Evolutionary conservation across 1,139 yeast genomes (phyloP).

Genomic region (Geotrichum fermentans): DNA sequence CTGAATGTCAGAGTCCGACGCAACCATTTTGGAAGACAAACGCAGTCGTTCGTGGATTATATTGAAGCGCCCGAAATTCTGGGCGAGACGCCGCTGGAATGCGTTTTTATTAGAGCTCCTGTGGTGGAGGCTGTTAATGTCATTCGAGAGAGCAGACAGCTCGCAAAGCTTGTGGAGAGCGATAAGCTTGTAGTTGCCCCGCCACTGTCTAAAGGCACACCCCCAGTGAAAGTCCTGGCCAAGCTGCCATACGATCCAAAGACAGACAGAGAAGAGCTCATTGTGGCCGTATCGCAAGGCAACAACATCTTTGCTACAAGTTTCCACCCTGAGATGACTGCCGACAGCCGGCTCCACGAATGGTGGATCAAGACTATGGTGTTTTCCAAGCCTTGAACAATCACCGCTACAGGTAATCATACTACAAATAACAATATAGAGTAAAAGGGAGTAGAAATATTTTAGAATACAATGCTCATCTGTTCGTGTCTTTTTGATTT

Average conservation of each 20-base stretch:
- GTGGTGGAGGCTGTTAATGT: slow-evolving; percentile 46
- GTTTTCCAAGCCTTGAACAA: background rate
- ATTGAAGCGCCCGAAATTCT: slow-evolving; percentile 51
- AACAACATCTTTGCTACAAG: slow-evolving; percentile 60
- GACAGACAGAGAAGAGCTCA: slow-evolving; percentile 21
- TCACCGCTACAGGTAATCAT: background rate
- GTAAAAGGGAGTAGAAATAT: no score
- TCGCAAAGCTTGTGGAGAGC: background rate
- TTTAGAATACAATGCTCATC: background rate
- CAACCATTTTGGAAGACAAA: slow-evolving; percentile 77
- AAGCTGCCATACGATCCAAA: slow-evolving; percentile 22
- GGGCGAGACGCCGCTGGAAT: slow-evolving; percentile 42
- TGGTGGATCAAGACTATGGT: slow-evolving; percentile 52
- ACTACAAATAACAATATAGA: no score
- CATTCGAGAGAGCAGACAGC: background rate
- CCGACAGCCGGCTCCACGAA: slow-evolving; percentile 58
- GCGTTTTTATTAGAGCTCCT: slow-evolving; percentile 77
- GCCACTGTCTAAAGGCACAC: slow-evolving; percentile 14
- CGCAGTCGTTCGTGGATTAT: slow-evolving; percentile 55
- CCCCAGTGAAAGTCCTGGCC: slow-evolving; percentile 31
- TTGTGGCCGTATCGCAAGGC: slow-evolving; percentile 30
- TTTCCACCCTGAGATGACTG: slow-evolving; percentile 73
- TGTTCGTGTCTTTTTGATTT: background rate
- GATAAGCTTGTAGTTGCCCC: slow-evolving; percentile 19
- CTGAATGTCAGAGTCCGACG: slow-evolving; percentile 60